Conservation (phyloP, 352 stramenopile genomes). For the Globisporangium cystogenes region DNA sequence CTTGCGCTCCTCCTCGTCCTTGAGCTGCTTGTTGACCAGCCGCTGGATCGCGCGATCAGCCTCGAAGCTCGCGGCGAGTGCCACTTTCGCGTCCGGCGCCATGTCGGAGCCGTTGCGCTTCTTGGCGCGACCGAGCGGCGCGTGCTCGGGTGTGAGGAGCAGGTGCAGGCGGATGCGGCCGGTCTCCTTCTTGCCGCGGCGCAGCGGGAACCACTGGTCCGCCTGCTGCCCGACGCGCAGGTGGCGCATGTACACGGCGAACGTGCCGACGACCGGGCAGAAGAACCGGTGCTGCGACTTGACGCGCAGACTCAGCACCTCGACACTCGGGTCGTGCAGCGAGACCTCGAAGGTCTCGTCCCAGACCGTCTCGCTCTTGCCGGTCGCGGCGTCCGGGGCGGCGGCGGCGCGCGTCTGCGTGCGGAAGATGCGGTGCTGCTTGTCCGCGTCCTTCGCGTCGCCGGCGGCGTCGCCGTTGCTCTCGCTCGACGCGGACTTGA, state of each 20-base stretch:
- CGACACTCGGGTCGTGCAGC: constrained; percentile 32
- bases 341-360: constrained; percentile 73
- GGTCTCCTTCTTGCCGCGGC: constrained; percentile 28
- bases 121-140: background rate
- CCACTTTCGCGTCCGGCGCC: constrained; percentile 6
- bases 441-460: constrained; percentile 5
- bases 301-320: constrained; percentile 65
- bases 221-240: constrained; percentile 30
- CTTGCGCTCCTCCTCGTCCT: constrained; percentile 5
- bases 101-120: constrained; percentile 7
- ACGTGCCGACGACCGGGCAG: constrained; percentile 51
- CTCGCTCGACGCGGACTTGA: constrained; percentile 13
- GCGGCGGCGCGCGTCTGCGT: constrained; percentile 33
- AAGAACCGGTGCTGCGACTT: constrained; percentile 67
- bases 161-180: constrained; percentile 56
- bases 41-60: constrained; percentile 10
- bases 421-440: constrained; percentile 40
- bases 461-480: constrained; percentile 1
- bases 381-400: background rate
- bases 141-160: constrained; percentile 19
- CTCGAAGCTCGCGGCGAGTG: constrained; percentile 3
- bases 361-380: constrained; percentile 27
- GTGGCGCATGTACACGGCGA: constrained; percentile 46
- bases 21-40: constrained; percentile 6
- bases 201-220: constrained; percentile 58